These are phyloP conservation scores for Leucoagaricus sp. DNA, from an alignment of 1,284 basidiomycete genomes.

Conservation along the genomic window DNA sequence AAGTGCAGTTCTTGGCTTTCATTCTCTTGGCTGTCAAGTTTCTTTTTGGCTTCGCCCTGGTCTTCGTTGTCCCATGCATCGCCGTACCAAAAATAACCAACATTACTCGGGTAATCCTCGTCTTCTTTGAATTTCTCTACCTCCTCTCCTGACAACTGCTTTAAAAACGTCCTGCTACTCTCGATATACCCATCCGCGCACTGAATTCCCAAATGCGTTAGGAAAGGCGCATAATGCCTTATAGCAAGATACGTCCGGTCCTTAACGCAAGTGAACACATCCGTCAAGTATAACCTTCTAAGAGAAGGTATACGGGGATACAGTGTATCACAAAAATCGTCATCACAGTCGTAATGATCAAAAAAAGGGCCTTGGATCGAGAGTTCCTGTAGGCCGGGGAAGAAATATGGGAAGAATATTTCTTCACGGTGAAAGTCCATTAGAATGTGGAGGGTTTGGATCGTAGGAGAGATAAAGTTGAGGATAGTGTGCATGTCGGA, in stretches of 20 bases:
- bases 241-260: conserved; percentile 15
- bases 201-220: conserved; percentile 16
- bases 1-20: neutral
- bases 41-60: neutral
- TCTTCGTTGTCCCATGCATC: neutral
- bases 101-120: no score
- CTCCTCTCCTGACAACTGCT: neutral
- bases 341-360: conserved; percentile 15
- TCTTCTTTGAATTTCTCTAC: neutral
- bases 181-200: conserved; percentile 11
- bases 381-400: conserved; percentile 23
- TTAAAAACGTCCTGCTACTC: conserved; percentile 2
- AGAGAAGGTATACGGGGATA: conserved; percentile 13
- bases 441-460: conserved; percentile 22
- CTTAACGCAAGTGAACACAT: conserved; percentile 9
- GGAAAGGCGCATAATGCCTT: conserved; percentile 12
- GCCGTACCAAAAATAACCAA: neutral
- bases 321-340: conserved; percentile 11
- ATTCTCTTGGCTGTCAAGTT: no score
- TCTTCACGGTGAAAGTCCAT: conserved; percentile 25
- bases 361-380: conserved; percentile 23
- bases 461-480: conserved; percentile 19
- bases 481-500: conserved; percentile 21
- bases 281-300: conserved; percentile 13
- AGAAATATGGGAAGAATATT: conserved; percentile 24